Conservation (phyloP, 345 rosid genomes). For the Erysimum cheiranthoides region DNA sequence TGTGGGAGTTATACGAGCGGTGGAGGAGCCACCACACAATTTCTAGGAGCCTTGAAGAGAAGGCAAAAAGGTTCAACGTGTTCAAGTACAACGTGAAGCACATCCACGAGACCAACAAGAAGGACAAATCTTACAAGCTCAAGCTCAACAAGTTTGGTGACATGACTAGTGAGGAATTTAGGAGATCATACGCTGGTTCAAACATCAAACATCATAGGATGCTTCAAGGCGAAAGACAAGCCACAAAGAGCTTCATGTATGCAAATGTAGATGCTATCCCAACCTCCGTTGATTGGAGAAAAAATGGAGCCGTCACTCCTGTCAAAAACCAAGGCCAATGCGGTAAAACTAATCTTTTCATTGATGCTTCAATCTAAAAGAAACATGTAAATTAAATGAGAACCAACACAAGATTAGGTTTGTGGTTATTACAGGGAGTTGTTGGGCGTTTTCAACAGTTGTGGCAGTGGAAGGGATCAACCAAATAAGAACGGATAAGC, state of each 20-base stretch:
- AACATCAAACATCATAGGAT: slow-evolving; percentile 73
- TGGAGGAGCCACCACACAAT: slow-evolving; percentile 91
- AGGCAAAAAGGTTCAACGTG: slow-evolving; percentile 71
- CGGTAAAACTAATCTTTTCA: slow-evolving; percentile 49
- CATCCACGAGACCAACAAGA: slow-evolving; percentile 70
- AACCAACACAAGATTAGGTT: neutral
- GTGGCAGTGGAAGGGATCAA: slow-evolving; percentile 87
- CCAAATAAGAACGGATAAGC: slow-evolving; percentile 64
- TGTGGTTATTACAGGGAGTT: slow-evolving; percentile 63
- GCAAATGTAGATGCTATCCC: slow-evolving; percentile 53
- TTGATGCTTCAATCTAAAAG: neutral
- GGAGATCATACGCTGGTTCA: slow-evolving; percentile 63
- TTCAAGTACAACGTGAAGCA: slow-evolving; percentile 77
- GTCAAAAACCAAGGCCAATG: slow-evolving; percentile 92
- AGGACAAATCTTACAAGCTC: slow-evolving; percentile 76
- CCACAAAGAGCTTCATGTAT: slow-evolving; percentile 63
- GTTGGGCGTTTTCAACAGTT: slow-evolving; percentile 92
- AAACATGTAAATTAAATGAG: neutral
- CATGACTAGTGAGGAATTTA: slow-evolving; percentile 81
- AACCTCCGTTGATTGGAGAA: slow-evolving; percentile 73
- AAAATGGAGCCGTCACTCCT: slow-evolving; percentile 71
- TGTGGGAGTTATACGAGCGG: slow-evolving; percentile 82
- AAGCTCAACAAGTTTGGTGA: slow-evolving; percentile 90
- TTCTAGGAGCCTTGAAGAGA: slow-evolving; percentile 67
- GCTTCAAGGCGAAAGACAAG: slow-evolving; percentile 56